Base-by-base conservation (phyloP, 2,329 filamentous ascomycete species). In the Colletotrichum gloeosporioides region DNA sequence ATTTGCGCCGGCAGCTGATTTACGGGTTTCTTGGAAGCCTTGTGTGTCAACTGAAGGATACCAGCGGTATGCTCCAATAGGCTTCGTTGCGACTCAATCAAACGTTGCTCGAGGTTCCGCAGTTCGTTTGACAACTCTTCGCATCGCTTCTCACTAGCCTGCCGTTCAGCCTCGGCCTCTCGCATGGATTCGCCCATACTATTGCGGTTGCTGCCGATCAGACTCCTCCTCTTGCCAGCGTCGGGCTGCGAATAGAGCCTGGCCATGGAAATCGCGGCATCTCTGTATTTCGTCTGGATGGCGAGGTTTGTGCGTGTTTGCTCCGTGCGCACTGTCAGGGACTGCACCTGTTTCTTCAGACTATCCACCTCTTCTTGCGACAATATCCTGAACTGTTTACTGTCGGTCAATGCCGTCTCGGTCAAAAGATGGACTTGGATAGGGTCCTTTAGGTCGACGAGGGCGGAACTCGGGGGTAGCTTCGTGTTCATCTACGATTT, bases 401-500 rank as follows among this genome's bases (percentile, higher is more conserved):
- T 98, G 85, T 99, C 97, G 76, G 93, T 92, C 76, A 99, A 91
- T 25, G 97, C 97, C 25, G 95, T 99, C 87, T 99, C 96, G 77
- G 97, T 96, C 75, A 99, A 90, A 63, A 99, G 88, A 84, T 99
- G 98, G 83, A 98, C 93, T 80, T 96, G 94, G 61, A 99, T 94
- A 76, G 89, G 91, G 83, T 95, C 94, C 78, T 92, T 91, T 69
- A 93, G 87, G 80, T 94, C 91, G 79, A 93, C 88, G 13, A 90
- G 86, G 6, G 85, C 85, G 25, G 91, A 91, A 80, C 88, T 92
- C 78, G 90, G 90, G 13, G 88, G 87, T 68, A 88, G 88, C 34
- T 86, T 85, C 49, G 85, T 77, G 79, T 90, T 92, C 82, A 88
- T 83, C 91, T 92, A 78, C 31, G 71, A 39, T 49, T 77, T 31